Evolutionary conservation across 164 flowering plant species (phyloP), one percentile per base, ranked within the genome.

Genomic region (Macadamia integrifolia): DNA sequence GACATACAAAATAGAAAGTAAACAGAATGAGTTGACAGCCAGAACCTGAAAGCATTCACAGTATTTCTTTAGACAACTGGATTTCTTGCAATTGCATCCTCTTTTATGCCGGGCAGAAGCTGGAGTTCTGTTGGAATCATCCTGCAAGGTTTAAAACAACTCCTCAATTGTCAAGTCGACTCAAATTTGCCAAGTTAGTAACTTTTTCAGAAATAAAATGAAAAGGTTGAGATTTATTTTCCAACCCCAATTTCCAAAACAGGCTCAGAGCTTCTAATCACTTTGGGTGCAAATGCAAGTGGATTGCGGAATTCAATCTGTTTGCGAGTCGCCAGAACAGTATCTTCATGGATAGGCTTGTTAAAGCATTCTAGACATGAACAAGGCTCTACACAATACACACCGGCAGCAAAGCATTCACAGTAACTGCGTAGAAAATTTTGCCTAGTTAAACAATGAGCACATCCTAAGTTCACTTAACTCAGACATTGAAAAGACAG

Each of bases 61-160:
- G 61, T 95, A 92, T 79, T 90, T 95, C 88, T 95, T 95, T 18
- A 87, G 80, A 78, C 99, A 95, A 70, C 82, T 84, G 59, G 98
- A 95, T 79, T 92, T 94, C 84, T 92, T 95, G 91, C 99, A 95
- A 79, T 95, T 95, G 88, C 99, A 95, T 64, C 99, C 99, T 78
- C 97, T 79, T 79, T 92, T 95, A 71, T 95, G 99, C 6, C 98
- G 84, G 46, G 98, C 98, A 18, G 98, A 90, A 79, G 94, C 93
- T 55, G 99, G 98, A 61, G 97, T 90, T 75, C 81, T 87, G 76
- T 73, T 85, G 50, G 81, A 71, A 56, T 90, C 96, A 52, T 90
- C 99, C 97, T 94, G 81, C 74, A 79, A 62, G 18, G 55, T 18
- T 23, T 15, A 50, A 59, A n/a, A 40, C 13, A 9, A 28, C 8